A percentile compares a stretch with the other conserved stretches of the same genome.
phyloP scores from a whole-genome alignment of 164 flowering plant genomes.

The Vitis riparia region DNA sequence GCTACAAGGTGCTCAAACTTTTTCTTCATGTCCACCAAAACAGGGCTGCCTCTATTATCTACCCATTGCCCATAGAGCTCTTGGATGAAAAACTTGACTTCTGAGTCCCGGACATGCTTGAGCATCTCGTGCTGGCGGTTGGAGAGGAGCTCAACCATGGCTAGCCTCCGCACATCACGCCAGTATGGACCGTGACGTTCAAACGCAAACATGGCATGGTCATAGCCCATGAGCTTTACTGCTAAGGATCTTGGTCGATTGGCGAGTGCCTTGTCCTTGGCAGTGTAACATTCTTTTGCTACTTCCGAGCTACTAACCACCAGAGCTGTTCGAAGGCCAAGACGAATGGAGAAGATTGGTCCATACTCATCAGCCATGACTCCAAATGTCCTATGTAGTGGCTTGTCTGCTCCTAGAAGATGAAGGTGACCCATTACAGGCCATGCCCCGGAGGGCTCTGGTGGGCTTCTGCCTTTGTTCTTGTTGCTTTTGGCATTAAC shows the following conservation, averaged over 20 bases:
- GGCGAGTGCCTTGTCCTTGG: slow-evolving; percentile 20
- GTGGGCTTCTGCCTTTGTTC: not conserved
- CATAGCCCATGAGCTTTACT: slow-evolving; percentile 18
- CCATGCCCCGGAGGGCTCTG: slow-evolving; percentile 21
- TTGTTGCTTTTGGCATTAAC: not conserved
- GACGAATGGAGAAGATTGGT: slow-evolving; percentile 22
- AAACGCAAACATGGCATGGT: slow-evolving; percentile 28
- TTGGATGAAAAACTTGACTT: not conserved
- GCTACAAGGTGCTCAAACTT: too few species aligned
- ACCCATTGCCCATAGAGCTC: too few species aligned
- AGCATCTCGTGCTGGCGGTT: slow-evolving; percentile 23
- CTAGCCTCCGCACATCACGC: slow-evolving; percentile 36
- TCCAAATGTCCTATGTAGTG: slow-evolving; percentile 5
- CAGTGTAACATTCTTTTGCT: slow-evolving; percentile 33
- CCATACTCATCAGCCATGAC: slow-evolving; percentile 32
- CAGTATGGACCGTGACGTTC: slow-evolving; percentile 38
- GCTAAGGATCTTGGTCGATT: slow-evolving; percentile 16
- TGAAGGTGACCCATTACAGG: slow-evolving; percentile 30
- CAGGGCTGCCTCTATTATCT: too few species aligned
- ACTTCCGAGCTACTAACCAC: slow-evolving; percentile 30
- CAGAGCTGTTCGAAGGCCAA: slow-evolving; percentile 22
- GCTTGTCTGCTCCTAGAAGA: slow-evolving; percentile 4
- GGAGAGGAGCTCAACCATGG: slow-evolving; percentile 28
- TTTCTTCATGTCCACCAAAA: too few species aligned
- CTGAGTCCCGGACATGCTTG: slow-evolving; percentile 17